Evolutionary conservation across 805 yeast genomes (phyloP).

Genomic region (Kregervanrija delftensis): DNA sequence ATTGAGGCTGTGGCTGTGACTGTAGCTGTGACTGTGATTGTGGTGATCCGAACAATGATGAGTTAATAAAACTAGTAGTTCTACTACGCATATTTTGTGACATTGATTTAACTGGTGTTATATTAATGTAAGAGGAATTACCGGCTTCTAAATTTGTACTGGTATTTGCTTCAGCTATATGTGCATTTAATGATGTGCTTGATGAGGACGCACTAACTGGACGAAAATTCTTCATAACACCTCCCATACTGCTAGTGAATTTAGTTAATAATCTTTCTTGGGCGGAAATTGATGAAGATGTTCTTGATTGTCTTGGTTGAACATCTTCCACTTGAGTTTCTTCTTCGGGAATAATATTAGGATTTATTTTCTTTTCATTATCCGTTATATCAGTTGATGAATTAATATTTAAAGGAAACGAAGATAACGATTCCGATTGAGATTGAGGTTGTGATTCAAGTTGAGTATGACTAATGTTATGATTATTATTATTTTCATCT

Average conservation of each 20-base stretch:
- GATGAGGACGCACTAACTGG: conserved; percentile 29
- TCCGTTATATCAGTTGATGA: no score
- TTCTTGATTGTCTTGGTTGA: conserved; percentile 6
- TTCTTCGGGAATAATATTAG: no score
- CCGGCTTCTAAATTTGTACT: not conserved
- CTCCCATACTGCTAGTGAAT: conserved; percentile 27
- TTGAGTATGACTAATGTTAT: conserved; percentile 6
- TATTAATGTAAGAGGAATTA: conserved; percentile 3
- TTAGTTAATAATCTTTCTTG: conserved; percentile 24
- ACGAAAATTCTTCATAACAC: conserved; percentile 29
- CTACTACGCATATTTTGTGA: conserved; percentile 22
- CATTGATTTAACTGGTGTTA: not conserved
- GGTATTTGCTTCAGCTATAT: conserved; percentile 6
- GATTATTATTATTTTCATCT: not conserved
- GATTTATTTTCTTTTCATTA: no score
- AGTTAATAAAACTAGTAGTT: conserved; percentile 26
- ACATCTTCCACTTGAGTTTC: not conserved
- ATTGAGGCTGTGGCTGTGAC: not conserved
- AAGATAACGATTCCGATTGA: conserved; percentile 7
- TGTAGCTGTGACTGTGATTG: not conserved
- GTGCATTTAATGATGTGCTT: conserved; percentile 22
- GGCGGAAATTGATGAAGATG: conserved; percentile 13
- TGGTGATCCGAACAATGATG: conserved; percentile 16
- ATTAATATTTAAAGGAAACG: conserved; percentile 4
- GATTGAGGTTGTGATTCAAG: conserved; percentile 2